phyloP scores from a whole-genome alignment of 1,284 basidiomycete genomes.

The Crepidotus sp. region DNA sequence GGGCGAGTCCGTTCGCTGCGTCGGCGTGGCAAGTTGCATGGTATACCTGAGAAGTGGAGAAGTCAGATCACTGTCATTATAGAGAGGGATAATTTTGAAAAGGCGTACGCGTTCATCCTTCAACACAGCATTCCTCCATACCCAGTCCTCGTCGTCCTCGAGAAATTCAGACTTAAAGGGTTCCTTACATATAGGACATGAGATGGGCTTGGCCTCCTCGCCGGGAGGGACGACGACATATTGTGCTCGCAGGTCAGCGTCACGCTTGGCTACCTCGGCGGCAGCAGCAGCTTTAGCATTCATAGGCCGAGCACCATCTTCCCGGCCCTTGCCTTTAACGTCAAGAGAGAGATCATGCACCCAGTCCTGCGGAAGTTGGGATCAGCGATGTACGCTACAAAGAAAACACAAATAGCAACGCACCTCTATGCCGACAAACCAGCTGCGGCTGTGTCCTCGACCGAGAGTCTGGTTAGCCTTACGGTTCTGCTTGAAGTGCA shows the following conservation, averaged over 20 bases:
- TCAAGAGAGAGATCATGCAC: constrained; percentile 53
- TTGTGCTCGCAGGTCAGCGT: constrained; percentile 67
- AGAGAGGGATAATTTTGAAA: constrained; percentile 3
- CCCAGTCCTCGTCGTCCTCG: constrained; percentile 98
- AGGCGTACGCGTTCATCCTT: constrained; percentile 71
- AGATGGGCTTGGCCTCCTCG: constrained; percentile 69
- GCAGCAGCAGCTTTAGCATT: constrained; percentile 52
- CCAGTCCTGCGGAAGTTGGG: constrained; percentile 67
- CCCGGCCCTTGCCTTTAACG: constrained; percentile 57
- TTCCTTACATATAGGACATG: constrained; percentile 98
- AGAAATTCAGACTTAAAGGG: constrained; percentile 84
- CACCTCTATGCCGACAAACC: constrained; percentile 84
- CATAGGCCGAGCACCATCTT: constrained; percentile 38
- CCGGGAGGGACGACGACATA: constrained; percentile 84
- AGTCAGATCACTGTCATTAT: background rate
- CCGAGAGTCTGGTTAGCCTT: constrained; percentile 79
- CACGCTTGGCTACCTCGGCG: constrained; percentile 62
- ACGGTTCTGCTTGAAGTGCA: constrained; percentile 94
- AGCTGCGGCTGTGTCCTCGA: constrained; percentile 84
- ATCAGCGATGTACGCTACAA: constrained; percentile 17
- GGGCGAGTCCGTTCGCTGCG: constrained; percentile 54
- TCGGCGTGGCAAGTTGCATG: constrained; percentile 92
- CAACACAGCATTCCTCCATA: constrained; percentile 88
- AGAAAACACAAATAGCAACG: constrained; percentile 26
- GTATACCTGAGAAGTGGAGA: constrained; percentile 49